Base-by-base conservation (phyloP, 805 yeast genomes). In the Saturnispora besseyi region DNA sequence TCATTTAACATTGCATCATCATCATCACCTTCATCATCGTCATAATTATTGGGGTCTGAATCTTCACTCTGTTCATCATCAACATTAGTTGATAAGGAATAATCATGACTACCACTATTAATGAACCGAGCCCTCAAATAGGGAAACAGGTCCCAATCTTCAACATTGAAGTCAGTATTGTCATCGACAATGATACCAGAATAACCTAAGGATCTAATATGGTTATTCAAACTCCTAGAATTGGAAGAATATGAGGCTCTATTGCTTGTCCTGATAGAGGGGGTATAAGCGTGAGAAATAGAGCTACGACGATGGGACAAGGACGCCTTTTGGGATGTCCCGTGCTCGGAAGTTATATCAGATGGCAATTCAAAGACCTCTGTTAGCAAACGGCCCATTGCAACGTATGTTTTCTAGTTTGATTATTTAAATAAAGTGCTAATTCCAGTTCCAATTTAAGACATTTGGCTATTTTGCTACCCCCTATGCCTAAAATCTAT, bases 311-410 rank as follows among this genome's bases (percentile, higher is more conserved):
- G 45, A 21, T 30, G 36, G 28, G 36, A 13, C 4, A 24, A 38
- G 11, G 30, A 11, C 18, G 29, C 29, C 42, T 24, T 38, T 29
- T 24, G n/a, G 18, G 26, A 38, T 12, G 18, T 7, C 30, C 18
- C 22, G 28, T 26, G 24, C 15, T 38, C 28, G 11, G 28, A 11
- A 11, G 30, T n/a, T 12, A 24, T n/a, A n/a, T 38, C 42, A 7
- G 26, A 9, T 21, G 26, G 24, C 15, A 45, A 31, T 15, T 22
- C 45, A 41, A 47, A 47, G 9, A 47, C 50, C 15, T 47, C 50
- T 8, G 50, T 47, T 21, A 47, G 34, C 32, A 47, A 42, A 32
- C 50, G 38, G 5, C 50, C 50, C 50, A 47, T 47, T 38, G 18
- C 21, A 36, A 36, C 13, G 24, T 36, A 11, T 10, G 6, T 18